These are phyloP conservation scores for Schizochytrium sp. DNA, from an alignment of 108 stramenopile species.

Conservation along the genomic window DNA sequence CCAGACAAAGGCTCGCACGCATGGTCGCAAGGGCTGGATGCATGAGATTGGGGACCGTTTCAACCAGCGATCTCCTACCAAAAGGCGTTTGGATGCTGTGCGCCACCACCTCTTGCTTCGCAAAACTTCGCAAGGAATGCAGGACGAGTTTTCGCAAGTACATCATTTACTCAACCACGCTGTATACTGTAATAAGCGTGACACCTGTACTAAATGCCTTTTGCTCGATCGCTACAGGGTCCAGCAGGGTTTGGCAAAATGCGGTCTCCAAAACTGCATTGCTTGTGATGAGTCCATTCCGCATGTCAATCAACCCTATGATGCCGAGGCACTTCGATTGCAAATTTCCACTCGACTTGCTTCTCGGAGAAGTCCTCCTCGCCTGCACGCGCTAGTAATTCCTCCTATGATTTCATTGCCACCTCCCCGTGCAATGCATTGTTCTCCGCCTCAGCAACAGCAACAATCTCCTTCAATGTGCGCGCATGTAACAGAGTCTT, in stretches of 20 bases:
- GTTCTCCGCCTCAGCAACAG: background rate
- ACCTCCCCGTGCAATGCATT: background rate
- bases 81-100: conserved; percentile 13
- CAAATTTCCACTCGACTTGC: conserved; percentile 18
- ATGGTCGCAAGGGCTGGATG: conserved; percentile 49
- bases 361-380: background rate
- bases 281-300: conserved; percentile 2
- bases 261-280: background rate
- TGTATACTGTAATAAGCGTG: background rate
- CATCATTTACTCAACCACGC: background rate
- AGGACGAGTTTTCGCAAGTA: conserved; percentile 10
- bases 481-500: background rate
- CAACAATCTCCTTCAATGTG: background rate
- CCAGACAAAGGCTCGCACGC: conserved; percentile 54
- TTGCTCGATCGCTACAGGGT: conserved; percentile 37
- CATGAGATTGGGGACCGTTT: conserved; percentile 53
- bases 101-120: conserved; percentile 54
- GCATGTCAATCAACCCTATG: background rate
- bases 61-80: conserved; percentile 39
- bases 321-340: conserved; percentile 6
- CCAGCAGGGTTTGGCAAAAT: background rate
- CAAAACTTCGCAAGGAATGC: background rate
- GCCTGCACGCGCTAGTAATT: background rate
- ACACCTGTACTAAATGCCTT: conserved; percentile 43
- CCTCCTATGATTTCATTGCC: background rate